These are phyloP conservation scores for Starmera dryadoides DNA, from an alignment of 805 yeast genomes.

Conservation along the genomic window DNA sequence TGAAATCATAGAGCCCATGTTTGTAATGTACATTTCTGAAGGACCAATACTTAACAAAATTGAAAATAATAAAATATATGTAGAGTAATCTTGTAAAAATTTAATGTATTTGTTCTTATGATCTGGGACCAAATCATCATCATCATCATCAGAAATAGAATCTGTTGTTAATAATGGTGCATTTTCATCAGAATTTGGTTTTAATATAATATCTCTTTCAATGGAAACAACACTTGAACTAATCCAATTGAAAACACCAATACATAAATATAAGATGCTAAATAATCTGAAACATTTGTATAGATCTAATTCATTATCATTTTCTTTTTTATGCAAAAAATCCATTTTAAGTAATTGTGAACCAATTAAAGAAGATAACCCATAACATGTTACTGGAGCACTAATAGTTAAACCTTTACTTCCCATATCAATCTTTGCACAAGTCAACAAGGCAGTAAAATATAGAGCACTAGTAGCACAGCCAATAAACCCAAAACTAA, in stretches of 20 bases:
- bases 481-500: constrained; percentile 55
- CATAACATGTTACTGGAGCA: constrained; percentile 83
- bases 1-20: constrained; percentile 65
- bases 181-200: constrained; percentile 19
- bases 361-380: constrained; percentile 70
- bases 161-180: constrained; percentile 24
- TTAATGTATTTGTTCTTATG: constrained; percentile 12
- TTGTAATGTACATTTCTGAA: constrained; percentile 75
- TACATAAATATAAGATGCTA: constrained; percentile 41
- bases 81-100: constrained; percentile 39
- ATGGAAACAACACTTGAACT: constrained; percentile 60
- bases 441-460: constrained; percentile 65
- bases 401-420: constrained; percentile 77
- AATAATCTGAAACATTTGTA: constrained; percentile 46
- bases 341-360: constrained; percentile 48
- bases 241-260: constrained; percentile 55
- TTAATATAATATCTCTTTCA: constrained; percentile 20
- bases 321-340: constrained; percentile 15
- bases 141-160: constrained; percentile 14
- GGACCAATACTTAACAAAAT: constrained; percentile 74
- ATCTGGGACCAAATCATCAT: constrained; percentile 19
- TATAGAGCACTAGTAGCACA: constrained; percentile 67
- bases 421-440: constrained; percentile 79
- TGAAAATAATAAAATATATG: constrained; percentile 57
- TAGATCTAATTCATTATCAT: constrained; percentile 33